Conservation (phyloP, 768 basidiomycete species). For the Lactarius akahatsu region DNA sequence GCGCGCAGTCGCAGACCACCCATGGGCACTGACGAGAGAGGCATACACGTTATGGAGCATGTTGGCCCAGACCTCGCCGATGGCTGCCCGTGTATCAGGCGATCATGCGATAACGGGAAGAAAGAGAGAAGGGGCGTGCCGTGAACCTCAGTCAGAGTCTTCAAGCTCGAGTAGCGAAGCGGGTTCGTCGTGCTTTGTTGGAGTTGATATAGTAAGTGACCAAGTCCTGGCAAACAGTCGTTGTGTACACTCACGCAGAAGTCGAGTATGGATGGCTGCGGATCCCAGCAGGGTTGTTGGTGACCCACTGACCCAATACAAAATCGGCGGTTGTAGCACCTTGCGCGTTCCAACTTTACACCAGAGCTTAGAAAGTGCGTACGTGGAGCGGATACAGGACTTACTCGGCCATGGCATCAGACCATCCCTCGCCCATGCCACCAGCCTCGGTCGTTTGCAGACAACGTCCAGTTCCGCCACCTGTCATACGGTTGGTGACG, state of each 20-base stretch:
- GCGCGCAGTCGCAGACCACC: slow-evolving; percentile 38
- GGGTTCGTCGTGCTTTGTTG: too few relatives aligned
- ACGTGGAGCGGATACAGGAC: neutral
- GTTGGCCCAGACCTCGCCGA: slow-evolving; percentile 60
- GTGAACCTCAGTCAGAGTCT: too few relatives aligned
- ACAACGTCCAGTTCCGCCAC: slow-evolving; percentile 58
- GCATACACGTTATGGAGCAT: slow-evolving; percentile 42
- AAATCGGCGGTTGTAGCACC: slow-evolving; percentile 39
- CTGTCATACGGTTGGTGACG: slow-evolving; percentile 44
- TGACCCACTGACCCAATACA: slow-evolving; percentile 30
- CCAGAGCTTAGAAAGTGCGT: slow-evolving; percentile 10
- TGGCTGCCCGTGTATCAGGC: slow-evolving; percentile 34
- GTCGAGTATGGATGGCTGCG: too few relatives aligned
- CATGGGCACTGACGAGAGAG: slow-evolving; percentile 34
- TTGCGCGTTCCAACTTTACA: slow-evolving; percentile 38
- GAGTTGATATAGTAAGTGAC: too few relatives aligned
- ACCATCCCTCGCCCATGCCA: slow-evolving; percentile 72
- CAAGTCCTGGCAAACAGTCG: too few relatives aligned
- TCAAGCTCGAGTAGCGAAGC: too few relatives aligned
- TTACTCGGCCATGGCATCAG: slow-evolving; percentile 42
- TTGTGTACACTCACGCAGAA: too few relatives aligned
- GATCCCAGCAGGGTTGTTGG: too few relatives aligned
- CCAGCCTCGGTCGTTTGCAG: slow-evolving; percentile 61
- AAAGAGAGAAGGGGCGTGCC: neutral
- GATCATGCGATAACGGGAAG: neutral